Conservation (phyloP, 345 rosid genomes). For the Geranium brycei region DNA sequence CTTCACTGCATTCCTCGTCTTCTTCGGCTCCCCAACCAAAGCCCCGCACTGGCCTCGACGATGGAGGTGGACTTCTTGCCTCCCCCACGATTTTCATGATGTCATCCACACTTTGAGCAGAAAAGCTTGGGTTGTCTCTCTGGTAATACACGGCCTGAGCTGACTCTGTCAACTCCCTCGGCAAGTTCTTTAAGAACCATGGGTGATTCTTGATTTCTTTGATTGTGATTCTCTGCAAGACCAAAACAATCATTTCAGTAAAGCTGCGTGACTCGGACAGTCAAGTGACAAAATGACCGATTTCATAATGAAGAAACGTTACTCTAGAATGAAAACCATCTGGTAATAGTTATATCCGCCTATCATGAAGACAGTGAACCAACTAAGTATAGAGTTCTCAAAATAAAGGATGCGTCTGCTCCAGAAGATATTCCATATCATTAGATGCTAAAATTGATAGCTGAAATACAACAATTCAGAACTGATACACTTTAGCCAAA, state of each 20-base stretch:
- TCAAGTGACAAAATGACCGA: background rate
- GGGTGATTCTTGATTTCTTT: constrained; percentile 80
- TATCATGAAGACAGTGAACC: no score
- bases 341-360: no score
- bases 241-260: background rate
- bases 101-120: constrained; percentile 66
- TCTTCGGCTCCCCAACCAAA: constrained; percentile 63
- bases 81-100: constrained; percentile 85
- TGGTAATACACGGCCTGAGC: constrained; percentile 66
- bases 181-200: constrained; percentile 91
- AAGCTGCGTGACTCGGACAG: no score
- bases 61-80: constrained; percentile 61
- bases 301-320: background rate
- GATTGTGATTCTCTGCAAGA: constrained; percentile 55
- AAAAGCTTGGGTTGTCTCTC: constrained; percentile 61
- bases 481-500: no score
- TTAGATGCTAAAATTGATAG: no score
- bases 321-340: no score
- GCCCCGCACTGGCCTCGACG: constrained; percentile 39
- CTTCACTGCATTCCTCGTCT: constrained; percentile 47
- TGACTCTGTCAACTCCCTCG: constrained; percentile 67
- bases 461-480: no score
- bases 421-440: no score
- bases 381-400: no score
- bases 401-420: no score